A percentile compares a stretch with the other conserved stretches of the same genome.
These are phyloP conservation scores for Mucuna pruriens DNA, from an alignment of 306 rosid genomes.

Conservation along the genomic window DNA sequence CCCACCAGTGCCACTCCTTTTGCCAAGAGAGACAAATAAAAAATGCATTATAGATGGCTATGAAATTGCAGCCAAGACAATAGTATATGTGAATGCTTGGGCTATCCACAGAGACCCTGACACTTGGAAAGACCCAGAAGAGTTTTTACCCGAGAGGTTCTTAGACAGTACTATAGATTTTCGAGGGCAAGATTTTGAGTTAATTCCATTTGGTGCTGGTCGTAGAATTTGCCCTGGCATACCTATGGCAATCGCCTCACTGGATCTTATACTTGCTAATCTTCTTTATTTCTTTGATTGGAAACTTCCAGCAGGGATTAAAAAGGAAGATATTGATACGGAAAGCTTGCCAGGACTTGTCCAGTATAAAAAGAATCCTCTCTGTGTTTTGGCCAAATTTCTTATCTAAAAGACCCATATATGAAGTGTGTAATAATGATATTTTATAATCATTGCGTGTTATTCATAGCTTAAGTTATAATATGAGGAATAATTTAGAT, in stretches of 20 bases:
- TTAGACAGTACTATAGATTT: neutral
- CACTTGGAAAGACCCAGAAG: neutral
- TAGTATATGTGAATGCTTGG: neutral
- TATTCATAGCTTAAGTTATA: no score
- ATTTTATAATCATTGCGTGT: no score
- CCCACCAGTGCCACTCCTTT: neutral
- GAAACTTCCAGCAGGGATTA: neutral
- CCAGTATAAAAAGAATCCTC: neutral
- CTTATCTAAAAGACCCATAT: no score
- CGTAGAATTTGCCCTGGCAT: neutral
- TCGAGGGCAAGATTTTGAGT: neutral
- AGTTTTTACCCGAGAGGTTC: neutral
- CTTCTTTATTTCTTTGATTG: conserved; percentile 30
- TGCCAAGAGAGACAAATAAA: neutral
- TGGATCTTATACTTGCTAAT: conserved; percentile 10
- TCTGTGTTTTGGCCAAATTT: neutral
- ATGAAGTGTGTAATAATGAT: no score
- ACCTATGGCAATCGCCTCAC: neutral
- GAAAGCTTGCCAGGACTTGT: neutral
- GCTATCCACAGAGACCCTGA: neutral
- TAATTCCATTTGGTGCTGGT: conserved; percentile 8
- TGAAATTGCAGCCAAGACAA: neutral
- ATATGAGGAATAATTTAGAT: no score
- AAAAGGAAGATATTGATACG: neutral
- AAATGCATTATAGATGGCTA: neutral